Percentiles rank a stretch among this genome's conserved stretches.
These are phyloP conservation scores for Gossypium ekmanianum DNA, from an alignment of 345 rosid species.

Conservation along the genomic window DNA sequence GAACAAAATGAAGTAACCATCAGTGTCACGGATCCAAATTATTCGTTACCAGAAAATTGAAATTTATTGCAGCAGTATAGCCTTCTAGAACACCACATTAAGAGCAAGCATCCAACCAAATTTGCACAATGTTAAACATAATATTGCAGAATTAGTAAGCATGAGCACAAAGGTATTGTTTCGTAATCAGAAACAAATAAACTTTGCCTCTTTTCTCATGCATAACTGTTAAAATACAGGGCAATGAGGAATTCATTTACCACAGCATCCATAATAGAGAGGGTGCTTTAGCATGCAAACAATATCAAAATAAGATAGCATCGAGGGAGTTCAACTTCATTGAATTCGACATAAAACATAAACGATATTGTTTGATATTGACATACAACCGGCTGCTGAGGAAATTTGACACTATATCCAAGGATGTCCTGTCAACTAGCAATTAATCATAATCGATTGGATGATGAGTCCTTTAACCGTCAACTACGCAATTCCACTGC, in stretches of 20 bases:
- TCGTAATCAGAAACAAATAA: not conserved
- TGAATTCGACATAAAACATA: not conserved
- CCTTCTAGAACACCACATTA: not conserved
- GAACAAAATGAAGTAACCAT: slow-evolving; percentile 5
- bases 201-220: not conserved
- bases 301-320: not conserved
- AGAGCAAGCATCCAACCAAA: not conserved
- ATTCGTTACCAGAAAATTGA: not conserved
- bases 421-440: not conserved
- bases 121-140: not conserved
- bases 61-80: not conserved
- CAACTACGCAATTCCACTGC: not conserved
- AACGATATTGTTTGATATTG: not conserved
- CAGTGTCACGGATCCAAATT: not conserved
- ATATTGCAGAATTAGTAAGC: not conserved
- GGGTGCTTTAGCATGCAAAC: not conserved
- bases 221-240: not conserved
- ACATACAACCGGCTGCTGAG: not conserved
- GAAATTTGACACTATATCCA: not conserved
- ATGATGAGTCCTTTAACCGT: not conserved
- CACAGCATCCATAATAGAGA: not conserved
- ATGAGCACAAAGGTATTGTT: not conserved
- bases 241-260: not conserved
- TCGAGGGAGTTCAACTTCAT: not conserved
- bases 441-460: not conserved